These are phyloP conservation scores for Claviceps maximensis DNA, from an alignment of 2,329 filamentous ascomycete species.

Conservation along the genomic window DNA sequence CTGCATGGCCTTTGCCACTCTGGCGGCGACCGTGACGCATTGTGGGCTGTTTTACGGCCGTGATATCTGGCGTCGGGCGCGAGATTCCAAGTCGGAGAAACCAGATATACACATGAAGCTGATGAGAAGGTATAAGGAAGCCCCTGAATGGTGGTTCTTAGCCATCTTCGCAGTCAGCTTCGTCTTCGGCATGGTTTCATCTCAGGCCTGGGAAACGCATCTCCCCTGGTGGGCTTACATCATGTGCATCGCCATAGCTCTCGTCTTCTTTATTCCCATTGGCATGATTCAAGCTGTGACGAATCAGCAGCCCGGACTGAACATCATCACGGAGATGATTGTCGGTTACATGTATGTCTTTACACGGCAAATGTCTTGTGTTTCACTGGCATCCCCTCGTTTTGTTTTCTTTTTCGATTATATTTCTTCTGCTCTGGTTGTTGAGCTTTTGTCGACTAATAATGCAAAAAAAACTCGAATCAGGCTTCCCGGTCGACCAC, in stretches of 20 bases:
- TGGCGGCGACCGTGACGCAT: constrained; percentile 38
- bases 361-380: background rate
- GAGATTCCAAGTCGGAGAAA: constrained; percentile 9
- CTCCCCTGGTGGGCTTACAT: constrained; percentile 29
- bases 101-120: constrained; percentile 37
- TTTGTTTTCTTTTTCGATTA: background rate
- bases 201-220: constrained; percentile 22
- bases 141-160: constrained; percentile 43
- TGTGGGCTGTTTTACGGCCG: constrained; percentile 36
- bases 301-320: constrained; percentile 31
- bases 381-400: too few species aligned
- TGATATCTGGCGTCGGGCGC: constrained; percentile 27
- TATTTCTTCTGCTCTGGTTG: background rate
- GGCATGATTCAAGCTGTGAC: constrained; percentile 32
- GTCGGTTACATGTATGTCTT: constrained; percentile 26
- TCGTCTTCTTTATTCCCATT: constrained; percentile 26
- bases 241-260: constrained; percentile 23
- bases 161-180: constrained; percentile 31
- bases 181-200: constrained; percentile 26
- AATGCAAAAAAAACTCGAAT: background rate
- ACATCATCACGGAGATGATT: constrained; percentile 33
- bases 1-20: constrained; percentile 41
- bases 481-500: constrained; percentile 24
- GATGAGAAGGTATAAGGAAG: constrained; percentile 41
- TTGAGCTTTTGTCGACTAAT: too few species aligned